Evolutionary conservation across 2,329 filamentous ascomycete species (phyloP), one percentile per base, ranked within the genome.

Genomic region (Aureobasidium mangrovei): DNA sequence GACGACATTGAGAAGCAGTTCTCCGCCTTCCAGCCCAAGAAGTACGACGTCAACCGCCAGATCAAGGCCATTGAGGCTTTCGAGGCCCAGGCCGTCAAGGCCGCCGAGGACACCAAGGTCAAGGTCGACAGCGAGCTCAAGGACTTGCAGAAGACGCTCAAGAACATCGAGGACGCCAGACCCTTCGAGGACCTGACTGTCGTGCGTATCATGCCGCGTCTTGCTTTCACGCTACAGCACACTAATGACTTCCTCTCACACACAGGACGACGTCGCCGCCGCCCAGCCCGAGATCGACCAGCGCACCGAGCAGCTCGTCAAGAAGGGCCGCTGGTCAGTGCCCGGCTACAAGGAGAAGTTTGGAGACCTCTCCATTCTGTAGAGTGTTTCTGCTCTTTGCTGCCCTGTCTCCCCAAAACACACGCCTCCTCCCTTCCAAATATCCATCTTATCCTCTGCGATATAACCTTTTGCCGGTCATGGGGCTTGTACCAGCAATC

Each of bases 331-430:
- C 83, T 98, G 93, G 93, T 82, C 85, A 78, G 91, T 95, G 69
- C 91, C 93, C 61, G 93, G 93, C 71, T 98, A 98, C 87, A 95
- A 96, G 89, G 93, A 98, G 83, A 95, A 91, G 82, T 98, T 97
- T 76, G 93, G 93, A 79, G 91, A 97, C 73, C 84, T 97, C 66
- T 91, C 93, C 66, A 77, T 95, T 66, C 80, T 97, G 73, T 98
- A 95, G 83, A 81, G 49, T 53, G 39, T 41, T 18, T 36, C 36
- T 44, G 24, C 12, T 31, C 35, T 36, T 29, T 41, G 43, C 48
- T 53, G 36, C 49, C 49, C 44, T 53, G 47, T 51, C 33, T 51
- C 18, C 18, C 18, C 18, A 18, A 18, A 18, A 18, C 18, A 35
- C 32, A 35, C 7, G 32, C 32, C 32, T 35, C 32, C 49, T 44